Conservation (phyloP, 768 basidiomycete genomes). For the Leucocoprinus leucothites region DNA sequence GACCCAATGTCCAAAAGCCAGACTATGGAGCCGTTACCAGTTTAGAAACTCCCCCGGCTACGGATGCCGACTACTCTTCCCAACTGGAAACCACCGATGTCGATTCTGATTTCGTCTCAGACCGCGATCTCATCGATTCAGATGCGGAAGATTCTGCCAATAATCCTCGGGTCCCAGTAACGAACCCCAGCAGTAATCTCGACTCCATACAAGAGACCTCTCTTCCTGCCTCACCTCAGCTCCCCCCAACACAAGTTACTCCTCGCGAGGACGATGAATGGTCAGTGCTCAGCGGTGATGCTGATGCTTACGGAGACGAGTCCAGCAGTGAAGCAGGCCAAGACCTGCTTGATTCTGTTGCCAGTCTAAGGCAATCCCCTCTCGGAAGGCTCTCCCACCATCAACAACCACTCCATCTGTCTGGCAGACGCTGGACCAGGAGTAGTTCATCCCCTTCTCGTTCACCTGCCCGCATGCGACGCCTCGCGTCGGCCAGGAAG, state of each 20-base stretch:
- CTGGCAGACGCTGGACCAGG: conserved; percentile 24
- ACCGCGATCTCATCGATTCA: conserved; percentile 41
- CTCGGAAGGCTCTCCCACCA: conserved; percentile 23
- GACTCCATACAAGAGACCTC: conserved; percentile 26
- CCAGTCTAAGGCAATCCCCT: conserved; percentile 13
- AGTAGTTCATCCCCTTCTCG: conserved; percentile 54
- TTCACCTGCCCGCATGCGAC: conserved; percentile 43
- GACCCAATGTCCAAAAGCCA: conserved; percentile 69
- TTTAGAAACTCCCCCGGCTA: conserved; percentile 71
- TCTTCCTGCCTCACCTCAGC: conserved; percentile 18
- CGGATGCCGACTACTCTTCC: conserved; percentile 60
- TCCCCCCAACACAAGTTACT: conserved; percentile 4
- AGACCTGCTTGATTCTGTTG: neutral
- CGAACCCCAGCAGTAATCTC: conserved; percentile 11
- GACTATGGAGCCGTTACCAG: conserved; percentile 38
- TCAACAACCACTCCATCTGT: conserved; percentile 26
- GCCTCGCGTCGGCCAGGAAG: conserved; percentile 13
- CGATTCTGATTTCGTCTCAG: conserved; percentile 53
- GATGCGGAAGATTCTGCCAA: conserved; percentile 40
- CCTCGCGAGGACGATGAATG: conserved; percentile 14
- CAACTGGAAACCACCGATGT: conserved; percentile 41
- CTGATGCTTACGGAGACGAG: conserved; percentile 16
- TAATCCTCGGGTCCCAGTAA: neutral
- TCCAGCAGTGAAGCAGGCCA: conserved; percentile 15
- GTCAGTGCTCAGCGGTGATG: conserved; percentile 16